Evolutionary conservation across 805 yeast genomes (phyloP).

Genomic region (Millerago galiae): DNA sequence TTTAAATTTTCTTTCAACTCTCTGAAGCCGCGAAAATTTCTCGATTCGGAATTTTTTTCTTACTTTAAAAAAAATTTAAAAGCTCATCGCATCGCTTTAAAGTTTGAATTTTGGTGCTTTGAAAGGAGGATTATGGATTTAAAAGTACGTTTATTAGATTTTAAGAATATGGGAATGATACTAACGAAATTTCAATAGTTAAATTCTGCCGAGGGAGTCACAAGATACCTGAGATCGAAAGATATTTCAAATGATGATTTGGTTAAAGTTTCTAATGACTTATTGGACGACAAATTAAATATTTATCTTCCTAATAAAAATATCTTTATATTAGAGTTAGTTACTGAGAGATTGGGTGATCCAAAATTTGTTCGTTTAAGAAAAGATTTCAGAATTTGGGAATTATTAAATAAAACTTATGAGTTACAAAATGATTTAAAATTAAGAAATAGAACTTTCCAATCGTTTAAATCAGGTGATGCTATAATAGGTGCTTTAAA

Average conservation of each 20-base stretch:
- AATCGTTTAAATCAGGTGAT: conserved; percentile 37
- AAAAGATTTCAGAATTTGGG: conserved; percentile 41
- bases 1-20: conserved; percentile 3
- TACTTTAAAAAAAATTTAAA: conserved; percentile 8
- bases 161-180: not conserved
- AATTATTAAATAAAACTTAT: conserved; percentile 39
- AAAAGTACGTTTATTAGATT: not conserved
- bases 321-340: conserved; percentile 49
- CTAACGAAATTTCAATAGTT: conserved; percentile 4
- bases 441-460: conserved; percentile 35
- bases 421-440: conserved; percentile 21
- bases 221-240: conserved; percentile 53
- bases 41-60: not conserved
- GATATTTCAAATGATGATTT: conserved; percentile 38
- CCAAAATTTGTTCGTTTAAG: conserved; percentile 37
- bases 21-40: not conserved
- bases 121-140: no score
- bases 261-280: conserved; percentile 26
- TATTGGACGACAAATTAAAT: conserved; percentile 27
- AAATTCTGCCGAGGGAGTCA: conserved; percentile 41
- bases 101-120: no score
- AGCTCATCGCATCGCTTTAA: conserved; percentile 13
- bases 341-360: conserved; percentile 57
- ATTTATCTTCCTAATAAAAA: conserved; percentile 51
- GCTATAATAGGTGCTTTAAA: conserved; percentile 21